Conservation (phyloP, 2,329 filamentous ascomycete genomes). For the Pseudopithomyces maydicus region DNA sequence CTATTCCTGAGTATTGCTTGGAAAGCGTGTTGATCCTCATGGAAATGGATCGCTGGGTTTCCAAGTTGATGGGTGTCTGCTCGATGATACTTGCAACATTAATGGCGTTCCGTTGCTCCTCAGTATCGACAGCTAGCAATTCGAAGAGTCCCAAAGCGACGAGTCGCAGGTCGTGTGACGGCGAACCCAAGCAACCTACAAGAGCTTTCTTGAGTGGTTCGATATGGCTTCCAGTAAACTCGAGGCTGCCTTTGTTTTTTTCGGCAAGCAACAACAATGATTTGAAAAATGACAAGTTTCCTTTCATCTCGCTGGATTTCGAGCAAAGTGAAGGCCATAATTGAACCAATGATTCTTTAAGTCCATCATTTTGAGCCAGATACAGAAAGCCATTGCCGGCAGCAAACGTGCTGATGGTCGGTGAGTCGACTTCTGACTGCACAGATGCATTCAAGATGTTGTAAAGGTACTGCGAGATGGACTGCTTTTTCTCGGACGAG, state of each 20-base stretch:
- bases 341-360: conserved; percentile 55
- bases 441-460: conserved; percentile 26
- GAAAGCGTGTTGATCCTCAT: conserved; percentile 85
- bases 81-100: conserved; percentile 78
- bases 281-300: conserved; percentile 47
- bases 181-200: conserved; percentile 73
- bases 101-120: conserved; percentile 59
- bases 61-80: conserved; percentile 75
- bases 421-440: background rate
- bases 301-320: conserved; percentile 69
- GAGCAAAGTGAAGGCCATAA: conserved; percentile 70
- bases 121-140: conserved; percentile 57
- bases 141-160: conserved; percentile 75
- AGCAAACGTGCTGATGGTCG: conserved; percentile 60
- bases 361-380: conserved; percentile 65
- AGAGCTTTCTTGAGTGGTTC: conserved; percentile 68
- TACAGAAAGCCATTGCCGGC: conserved; percentile 75
- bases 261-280: conserved; percentile 61
- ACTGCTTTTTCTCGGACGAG: conserved; percentile 21
- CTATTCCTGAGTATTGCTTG: conserved; percentile 64
- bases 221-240: conserved; percentile 60
- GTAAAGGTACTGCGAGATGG: conserved; percentile 28
- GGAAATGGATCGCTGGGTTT: conserved; percentile 76
- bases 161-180: conserved; percentile 75
- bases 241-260: conserved; percentile 61